These are phyloP conservation scores for Selaginella tamariscina DNA, from an alignment of 75 land plant genomes.

Conservation along the genomic window DNA sequence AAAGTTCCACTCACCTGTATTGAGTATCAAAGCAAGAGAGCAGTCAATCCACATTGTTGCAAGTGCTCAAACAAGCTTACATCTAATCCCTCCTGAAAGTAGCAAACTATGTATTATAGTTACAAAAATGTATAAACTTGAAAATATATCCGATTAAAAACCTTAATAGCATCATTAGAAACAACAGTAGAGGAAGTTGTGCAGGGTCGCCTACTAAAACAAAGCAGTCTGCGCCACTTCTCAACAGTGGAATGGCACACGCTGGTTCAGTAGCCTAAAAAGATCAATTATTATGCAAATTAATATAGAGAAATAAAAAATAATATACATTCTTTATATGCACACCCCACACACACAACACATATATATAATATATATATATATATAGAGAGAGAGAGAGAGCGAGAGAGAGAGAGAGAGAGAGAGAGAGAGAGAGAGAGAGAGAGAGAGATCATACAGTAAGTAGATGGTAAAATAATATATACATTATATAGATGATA, in stretches of 20 bases:
- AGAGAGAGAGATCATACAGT: too few relatives aligned
- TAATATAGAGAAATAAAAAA: too few relatives aligned
- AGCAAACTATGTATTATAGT: neutral
- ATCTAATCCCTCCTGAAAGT: slow-evolving; percentile 24
- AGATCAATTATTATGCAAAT: too few relatives aligned
- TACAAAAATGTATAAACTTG: neutral
- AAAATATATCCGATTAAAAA: neutral
- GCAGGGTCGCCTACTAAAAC: slow-evolving; percentile 37
- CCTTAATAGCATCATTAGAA: slow-evolving; percentile 26
- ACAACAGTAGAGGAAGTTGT: slow-evolving; percentile 37
- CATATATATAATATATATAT: too few relatives aligned
- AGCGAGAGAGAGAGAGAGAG: too few relatives aligned
- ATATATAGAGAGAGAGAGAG: too few relatives aligned
- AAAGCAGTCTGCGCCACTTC: slow-evolving; percentile 31
- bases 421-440: too few relatives aligned
- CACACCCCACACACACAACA: too few relatives aligned
- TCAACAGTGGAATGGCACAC: slow-evolving; percentile 24
- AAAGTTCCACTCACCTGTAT: slow-evolving; percentile 28
- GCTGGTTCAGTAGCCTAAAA: slow-evolving; percentile 36
- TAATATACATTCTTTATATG: too few relatives aligned
- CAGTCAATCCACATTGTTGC: slow-evolving; percentile 28
- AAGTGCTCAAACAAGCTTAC: slow-evolving; percentile 30
- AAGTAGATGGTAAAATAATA: too few relatives aligned
- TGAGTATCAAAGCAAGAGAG: slow-evolving; percentile 29
- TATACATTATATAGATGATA: too few relatives aligned